phyloP scores from a whole-genome alignment of 441 rosid genomes.

The Pelargonium cotyledonis region DNA sequence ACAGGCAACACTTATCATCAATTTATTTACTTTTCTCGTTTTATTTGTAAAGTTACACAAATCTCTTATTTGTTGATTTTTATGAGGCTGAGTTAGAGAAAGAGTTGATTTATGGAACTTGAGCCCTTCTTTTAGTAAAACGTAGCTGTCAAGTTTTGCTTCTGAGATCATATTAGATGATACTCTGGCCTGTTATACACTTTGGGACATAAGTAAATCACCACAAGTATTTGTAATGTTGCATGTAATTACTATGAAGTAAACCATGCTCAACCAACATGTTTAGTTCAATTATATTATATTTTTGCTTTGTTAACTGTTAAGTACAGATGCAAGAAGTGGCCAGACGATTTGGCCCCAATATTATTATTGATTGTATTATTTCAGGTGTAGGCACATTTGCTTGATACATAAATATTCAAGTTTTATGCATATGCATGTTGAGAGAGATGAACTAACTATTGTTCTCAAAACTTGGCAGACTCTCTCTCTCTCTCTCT shows the following conservation, averaged over 20 bases:
- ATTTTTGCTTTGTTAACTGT: background rate
- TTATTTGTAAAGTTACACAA: background rate
- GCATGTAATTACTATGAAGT: background rate
- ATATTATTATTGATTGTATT: background rate
- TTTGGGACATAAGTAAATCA: background rate
- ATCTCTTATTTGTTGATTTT: background rate
- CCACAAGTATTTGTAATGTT: background rate
- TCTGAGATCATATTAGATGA: background rate
- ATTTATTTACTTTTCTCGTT: background rate
- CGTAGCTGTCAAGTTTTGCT: background rate
- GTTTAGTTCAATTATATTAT: background rate
- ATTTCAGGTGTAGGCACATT: background rate
- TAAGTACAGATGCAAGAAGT: background rate
- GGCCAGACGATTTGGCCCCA: background rate
- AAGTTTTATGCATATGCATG: background rate
- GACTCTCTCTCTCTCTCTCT: background rate
- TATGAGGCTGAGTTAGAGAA: background rate
- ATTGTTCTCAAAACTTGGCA: background rate
- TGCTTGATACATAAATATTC: background rate
- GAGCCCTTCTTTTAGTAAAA: background rate
- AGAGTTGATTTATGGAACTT: background rate
- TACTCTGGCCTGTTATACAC: background rate
- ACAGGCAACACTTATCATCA: background rate
- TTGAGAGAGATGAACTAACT: slow-evolving; percentile 7
- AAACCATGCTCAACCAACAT: background rate